phyloP scores from a whole-genome alignment of 2,329 filamentous ascomycete species.

The Cercospora beticola region DNA sequence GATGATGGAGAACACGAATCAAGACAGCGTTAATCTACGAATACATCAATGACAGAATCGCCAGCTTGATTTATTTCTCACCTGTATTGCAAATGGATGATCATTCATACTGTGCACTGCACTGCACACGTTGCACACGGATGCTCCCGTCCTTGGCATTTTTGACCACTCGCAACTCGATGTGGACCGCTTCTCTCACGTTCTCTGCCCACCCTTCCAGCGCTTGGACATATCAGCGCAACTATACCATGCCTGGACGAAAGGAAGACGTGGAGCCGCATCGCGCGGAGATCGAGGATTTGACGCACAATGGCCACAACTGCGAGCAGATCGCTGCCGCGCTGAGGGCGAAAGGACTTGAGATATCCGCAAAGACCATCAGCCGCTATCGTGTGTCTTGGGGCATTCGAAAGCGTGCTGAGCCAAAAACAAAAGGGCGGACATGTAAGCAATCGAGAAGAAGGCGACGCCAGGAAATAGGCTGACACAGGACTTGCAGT shows the following conservation, averaged over 20 bases:
- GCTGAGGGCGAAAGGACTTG: constrained; percentile 23
- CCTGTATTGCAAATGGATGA: neutral
- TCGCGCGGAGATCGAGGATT: constrained; percentile 25
- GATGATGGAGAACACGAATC: constrained; percentile 6
- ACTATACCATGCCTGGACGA: constrained; percentile 9
- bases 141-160: neutral
- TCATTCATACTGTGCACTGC: neutral
- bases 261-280: constrained; percentile 21
- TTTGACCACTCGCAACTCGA: neutral
- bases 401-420: constrained; percentile 28
- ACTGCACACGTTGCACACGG: neutral
- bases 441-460: constrained; percentile 6
- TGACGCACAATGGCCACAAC: constrained; percentile 27
- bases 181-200: neutral
- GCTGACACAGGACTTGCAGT: neutral
- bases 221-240: neutral
- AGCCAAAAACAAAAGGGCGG: constrained; percentile 21
- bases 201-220: constrained; percentile 3
- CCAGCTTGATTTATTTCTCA: neutral
- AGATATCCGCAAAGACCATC: constrained; percentile 28
- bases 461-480: neutral
- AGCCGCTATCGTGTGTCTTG: constrained; percentile 28
- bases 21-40: neutral
- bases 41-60: neutral
- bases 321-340: constrained; percentile 30